phyloP scores from a whole-genome alignment of 2,329 filamentous ascomycete species.

The Ophiostoma pallidulum region DNA sequence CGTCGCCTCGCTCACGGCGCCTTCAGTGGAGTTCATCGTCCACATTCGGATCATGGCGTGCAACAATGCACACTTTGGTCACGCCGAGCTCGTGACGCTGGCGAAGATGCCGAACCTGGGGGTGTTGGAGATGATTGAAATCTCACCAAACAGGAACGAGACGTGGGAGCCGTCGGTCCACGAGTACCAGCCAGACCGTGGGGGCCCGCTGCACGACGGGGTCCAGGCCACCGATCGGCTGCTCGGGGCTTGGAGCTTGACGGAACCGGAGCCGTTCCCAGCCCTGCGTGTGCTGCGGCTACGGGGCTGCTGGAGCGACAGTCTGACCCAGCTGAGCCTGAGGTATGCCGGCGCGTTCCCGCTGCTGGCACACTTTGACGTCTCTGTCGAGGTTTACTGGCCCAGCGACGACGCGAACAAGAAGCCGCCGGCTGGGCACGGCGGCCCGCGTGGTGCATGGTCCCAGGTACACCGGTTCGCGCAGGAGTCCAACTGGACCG shows the following conservation, averaged over 20 bases:
- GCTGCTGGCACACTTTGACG: constrained; percentile 33
- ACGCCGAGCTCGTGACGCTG: constrained; percentile 32
- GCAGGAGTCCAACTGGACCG: background rate
- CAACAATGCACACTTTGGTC: constrained; percentile 13
- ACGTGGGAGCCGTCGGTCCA: background rate
- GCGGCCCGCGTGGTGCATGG: background rate
- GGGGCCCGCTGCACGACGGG: background rate
- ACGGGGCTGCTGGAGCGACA: background rate
- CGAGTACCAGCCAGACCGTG: background rate
- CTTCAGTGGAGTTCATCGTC: constrained; percentile 21
- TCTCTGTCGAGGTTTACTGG: constrained; percentile 26
- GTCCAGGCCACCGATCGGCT: constrained; percentile 34
- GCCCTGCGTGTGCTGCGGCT: constrained; percentile 37
- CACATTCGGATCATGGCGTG: constrained; percentile 20
- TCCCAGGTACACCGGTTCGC: background rate
- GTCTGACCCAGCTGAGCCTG: constrained; percentile 31
- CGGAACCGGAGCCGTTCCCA: constrained; percentile 33
- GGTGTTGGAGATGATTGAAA: constrained; percentile 37
- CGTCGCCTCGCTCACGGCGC: constrained; percentile 2
- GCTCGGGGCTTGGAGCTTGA: constrained; percentile 35
- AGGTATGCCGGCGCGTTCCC: constrained; percentile 34
- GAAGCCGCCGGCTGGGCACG: background rate
- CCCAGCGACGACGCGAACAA: background rate
- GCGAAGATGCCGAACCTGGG: constrained; percentile 37
- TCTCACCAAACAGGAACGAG: constrained; percentile 16